phyloP scores from a whole-genome alignment of 2,329 filamentous ascomycete genomes.

The Alternaria conjuncta region DNA sequence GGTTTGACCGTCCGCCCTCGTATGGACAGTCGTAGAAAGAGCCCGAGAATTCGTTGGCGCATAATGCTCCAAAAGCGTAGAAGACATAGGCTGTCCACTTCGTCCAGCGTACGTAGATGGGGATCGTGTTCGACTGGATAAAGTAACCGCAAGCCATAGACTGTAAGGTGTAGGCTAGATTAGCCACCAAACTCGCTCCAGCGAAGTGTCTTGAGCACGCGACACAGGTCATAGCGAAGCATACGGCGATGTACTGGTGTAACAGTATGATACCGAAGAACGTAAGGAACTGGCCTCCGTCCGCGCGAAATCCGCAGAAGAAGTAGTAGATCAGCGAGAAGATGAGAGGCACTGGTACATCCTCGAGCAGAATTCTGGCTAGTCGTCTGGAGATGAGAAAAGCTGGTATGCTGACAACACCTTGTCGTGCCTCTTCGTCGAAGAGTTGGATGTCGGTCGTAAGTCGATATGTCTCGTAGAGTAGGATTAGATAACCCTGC shows the following conservation, averaged over 20 bases:
- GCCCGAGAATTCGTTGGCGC: constrained; percentile 74
- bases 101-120: constrained; percentile 78
- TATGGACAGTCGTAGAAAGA: constrained; percentile 76
- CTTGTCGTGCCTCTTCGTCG: constrained; percentile 76
- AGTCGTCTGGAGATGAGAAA: constrained; percentile 74
- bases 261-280: constrained; percentile 74
- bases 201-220: constrained; percentile 71
- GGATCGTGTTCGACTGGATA: constrained; percentile 74
- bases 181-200: constrained; percentile 73
- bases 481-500: constrained; percentile 76
- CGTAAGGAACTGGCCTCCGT: constrained; percentile 70
- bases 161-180: constrained; percentile 75
- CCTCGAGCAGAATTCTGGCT: constrained; percentile 72
- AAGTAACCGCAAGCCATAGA: constrained; percentile 79
- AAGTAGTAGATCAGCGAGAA: constrained; percentile 78
- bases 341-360: constrained; percentile 73
- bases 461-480: constrained; percentile 78
- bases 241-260: constrained; percentile 76
- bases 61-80: constrained; percentile 74
- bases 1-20: constrained; percentile 66
- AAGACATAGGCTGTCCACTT: constrained; percentile 72
- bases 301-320: constrained; percentile 74
- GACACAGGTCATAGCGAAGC: constrained; percentile 72
- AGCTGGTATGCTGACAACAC: constrained; percentile 71
- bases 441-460: constrained; percentile 78